A percentile compares a stretch with the other conserved stretches of the same genome.
Conservation (phyloP, 345 rosid genomes). For the Physaria fendleri region DNA sequence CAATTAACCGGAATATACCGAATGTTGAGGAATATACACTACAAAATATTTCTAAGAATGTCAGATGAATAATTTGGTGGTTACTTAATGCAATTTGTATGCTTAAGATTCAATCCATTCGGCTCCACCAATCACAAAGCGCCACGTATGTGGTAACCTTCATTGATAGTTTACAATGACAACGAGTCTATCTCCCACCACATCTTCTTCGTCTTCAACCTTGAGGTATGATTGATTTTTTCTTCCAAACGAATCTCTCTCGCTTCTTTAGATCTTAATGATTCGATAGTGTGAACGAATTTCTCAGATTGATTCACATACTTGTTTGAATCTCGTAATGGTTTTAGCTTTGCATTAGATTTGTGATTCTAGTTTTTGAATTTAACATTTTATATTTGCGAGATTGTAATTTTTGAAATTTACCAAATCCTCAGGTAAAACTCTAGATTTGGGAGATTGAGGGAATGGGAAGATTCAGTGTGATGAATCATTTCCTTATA, state of each 20-base stretch:
- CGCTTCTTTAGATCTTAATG: not conserved
- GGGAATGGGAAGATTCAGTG: not conserved
- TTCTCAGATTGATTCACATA: not conserved
- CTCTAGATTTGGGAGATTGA: not conserved
- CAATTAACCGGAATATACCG: too few relatives aligned
- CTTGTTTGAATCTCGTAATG: not conserved
- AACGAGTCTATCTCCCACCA: not conserved
- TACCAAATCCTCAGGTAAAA: not conserved
- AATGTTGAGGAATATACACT: too few relatives aligned
- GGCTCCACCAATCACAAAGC: not conserved
- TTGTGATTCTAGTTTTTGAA: not conserved
- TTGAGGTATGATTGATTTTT: not conserved
- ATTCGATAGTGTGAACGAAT: not conserved
- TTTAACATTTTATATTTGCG: not conserved
- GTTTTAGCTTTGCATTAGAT: not conserved
- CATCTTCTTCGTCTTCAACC: not conserved
- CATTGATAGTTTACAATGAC: not conserved
- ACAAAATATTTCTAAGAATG: not conserved
- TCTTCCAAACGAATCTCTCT: too few relatives aligned
- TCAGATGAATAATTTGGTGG: not conserved
- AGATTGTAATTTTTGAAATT: not conserved
- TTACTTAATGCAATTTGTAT: not conserved
- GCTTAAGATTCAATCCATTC: conserved; percentile 15
- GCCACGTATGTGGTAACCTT: conserved; percentile 2
- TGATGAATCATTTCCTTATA: conserved; percentile 20